phyloP scores from a whole-genome alignment of 306 rosid genomes.

The Mimosa pudica region DNA sequence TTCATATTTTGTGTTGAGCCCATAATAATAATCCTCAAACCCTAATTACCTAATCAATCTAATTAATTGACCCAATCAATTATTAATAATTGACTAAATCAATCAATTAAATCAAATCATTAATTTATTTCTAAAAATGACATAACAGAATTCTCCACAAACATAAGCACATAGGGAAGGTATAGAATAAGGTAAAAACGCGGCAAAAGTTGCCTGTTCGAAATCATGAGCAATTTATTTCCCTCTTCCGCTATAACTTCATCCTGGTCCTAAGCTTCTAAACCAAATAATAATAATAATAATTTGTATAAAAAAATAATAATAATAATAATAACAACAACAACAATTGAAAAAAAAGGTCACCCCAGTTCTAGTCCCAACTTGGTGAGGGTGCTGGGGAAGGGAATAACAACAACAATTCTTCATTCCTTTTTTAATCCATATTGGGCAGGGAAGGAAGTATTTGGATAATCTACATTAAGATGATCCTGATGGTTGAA shows the following conservation, averaged over 20 bases:
- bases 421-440: background rate
- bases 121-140: too few species aligned
- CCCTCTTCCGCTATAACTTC: background rate
- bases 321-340: too few species aligned
- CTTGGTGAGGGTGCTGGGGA: too few species aligned
- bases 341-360: too few species aligned
- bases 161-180: background rate
- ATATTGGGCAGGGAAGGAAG: background rate
- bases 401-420: background rate
- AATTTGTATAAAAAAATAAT: too few species aligned
- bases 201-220: background rate
- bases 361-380: too few species aligned
- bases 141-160: background rate
- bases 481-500: background rate
- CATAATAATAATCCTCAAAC: background rate
- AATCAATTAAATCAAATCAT: too few species aligned
- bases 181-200: constrained; percentile 7
- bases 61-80: too few species aligned
- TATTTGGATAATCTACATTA: background rate
- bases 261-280: background rate
- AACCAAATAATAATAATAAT: background rate
- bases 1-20: background rate
- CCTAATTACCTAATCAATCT: too few species aligned
- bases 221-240: background rate
- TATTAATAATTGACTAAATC: too few species aligned